phyloP scores from a whole-genome alignment of 2,329 filamentous ascomycete genomes.

The Monascus ruber region DNA sequence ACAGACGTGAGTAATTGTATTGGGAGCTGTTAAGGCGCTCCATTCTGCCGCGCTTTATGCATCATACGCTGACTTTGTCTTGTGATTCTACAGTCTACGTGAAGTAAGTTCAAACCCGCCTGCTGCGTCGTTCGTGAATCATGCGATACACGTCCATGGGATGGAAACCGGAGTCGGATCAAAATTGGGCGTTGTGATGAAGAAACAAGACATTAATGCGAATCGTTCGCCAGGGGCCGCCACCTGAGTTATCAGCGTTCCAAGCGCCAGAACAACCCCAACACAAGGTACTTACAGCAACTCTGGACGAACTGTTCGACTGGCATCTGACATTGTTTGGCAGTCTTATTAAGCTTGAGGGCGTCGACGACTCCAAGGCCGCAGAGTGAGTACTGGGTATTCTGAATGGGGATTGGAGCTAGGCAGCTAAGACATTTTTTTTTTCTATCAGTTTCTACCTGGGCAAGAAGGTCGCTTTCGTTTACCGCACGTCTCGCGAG shows the following conservation, averaged over 20 bases:
- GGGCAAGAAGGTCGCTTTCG: slow-evolving; percentile 97
- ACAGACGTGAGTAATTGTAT: slow-evolving; percentile 62
- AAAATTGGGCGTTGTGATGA: too few relatives aligned
- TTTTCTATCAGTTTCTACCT: slow-evolving; percentile 64
- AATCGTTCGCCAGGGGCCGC: slow-evolving; percentile 60
- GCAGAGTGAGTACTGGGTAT: slow-evolving; percentile 54
- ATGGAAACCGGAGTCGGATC: neutral
- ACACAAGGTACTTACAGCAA: slow-evolving; percentile 46
- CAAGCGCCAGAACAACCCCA: slow-evolving; percentile 82
- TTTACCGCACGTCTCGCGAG: slow-evolving; percentile 93
- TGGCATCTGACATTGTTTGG: slow-evolving; percentile 16
- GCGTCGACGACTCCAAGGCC: slow-evolving; percentile 79
- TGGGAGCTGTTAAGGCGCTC: too few relatives aligned
- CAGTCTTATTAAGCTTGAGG: slow-evolving; percentile 95
- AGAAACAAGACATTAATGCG: slow-evolving; percentile 18
- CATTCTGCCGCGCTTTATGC: slow-evolving; percentile 1
- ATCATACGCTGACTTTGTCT: slow-evolving; percentile 16
- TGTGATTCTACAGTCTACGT: slow-evolving; percentile 59
- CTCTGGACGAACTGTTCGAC: slow-evolving; percentile 3
- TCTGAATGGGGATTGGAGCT: neutral
- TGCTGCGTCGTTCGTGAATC: neutral
- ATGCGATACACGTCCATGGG: too few relatives aligned
- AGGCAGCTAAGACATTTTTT: slow-evolving; percentile 12
- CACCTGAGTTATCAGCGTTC: slow-evolving; percentile 96
- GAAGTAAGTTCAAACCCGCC: slow-evolving; percentile 55